A percentile compares a stretch with the other conserved stretches of the same genome.
phyloP scores from a whole-genome alignment of 495 filamentous ascomycete species.

The Venustampulla echinocandica region DNA sequence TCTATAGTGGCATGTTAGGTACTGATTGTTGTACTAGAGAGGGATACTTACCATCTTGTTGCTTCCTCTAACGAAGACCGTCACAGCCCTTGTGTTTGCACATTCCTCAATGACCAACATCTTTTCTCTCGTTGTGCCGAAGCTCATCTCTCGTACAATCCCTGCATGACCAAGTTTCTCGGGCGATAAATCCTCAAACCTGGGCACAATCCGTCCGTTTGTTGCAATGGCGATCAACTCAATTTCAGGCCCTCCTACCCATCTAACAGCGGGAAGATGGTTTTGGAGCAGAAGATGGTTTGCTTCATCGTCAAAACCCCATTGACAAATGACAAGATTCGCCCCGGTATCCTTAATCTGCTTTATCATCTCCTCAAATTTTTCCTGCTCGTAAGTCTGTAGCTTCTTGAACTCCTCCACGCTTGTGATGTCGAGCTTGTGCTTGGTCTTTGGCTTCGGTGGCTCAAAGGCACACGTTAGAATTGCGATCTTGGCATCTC shows the following conservation, averaged over 20 bases:
- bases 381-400: conserved; percentile 88
- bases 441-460: conserved; percentile 99
- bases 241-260: conserved; percentile 97
- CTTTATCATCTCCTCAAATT: conserved; percentile 97
- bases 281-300: conserved; percentile 96
- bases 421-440: conserved; percentile 95
- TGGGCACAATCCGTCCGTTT: conserved; percentile 91
- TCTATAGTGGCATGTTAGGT: conserved; percentile 43
- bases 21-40: conserved; percentile 22
- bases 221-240: conserved; percentile 98
- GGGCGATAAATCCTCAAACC: conserved; percentile 87
- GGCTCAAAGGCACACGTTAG: conserved; percentile 98
- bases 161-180: conserved; percentile 89
- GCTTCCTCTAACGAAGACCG: conserved; percentile 89
- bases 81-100: conserved; percentile 94
- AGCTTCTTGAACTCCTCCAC: conserved; percentile 97
- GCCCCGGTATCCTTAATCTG: conserved; percentile 96
- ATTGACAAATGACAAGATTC: conserved; percentile 97
- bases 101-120: conserved; percentile 99
- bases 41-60: conserved; percentile 84
- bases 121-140: conserved; percentile 96
- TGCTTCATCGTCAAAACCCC: conserved; percentile 99
- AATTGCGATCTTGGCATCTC: conserved; percentile 92
- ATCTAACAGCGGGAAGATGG: conserved; percentile 88
- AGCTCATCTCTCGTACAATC: conserved; percentile 86